phyloP scores from a whole-genome alignment of 139 green algal species.

The Picocystis salinarum region DNA sequence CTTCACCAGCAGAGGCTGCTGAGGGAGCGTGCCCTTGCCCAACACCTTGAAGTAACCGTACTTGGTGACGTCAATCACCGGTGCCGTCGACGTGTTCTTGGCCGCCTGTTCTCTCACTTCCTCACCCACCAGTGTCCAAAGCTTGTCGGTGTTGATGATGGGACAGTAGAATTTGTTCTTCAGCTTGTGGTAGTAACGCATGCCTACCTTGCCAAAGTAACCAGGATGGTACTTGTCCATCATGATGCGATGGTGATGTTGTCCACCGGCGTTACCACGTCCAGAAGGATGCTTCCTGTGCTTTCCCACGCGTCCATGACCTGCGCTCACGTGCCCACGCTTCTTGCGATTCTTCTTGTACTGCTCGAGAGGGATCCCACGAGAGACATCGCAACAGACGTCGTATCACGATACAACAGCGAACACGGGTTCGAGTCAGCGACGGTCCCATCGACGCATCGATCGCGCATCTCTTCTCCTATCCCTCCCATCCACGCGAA shows the following conservation, averaged over 20 bases:
- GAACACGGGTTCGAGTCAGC: neutral
- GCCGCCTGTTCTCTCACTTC: conserved; percentile 48
- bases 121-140: conserved; percentile 79
- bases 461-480: neutral
- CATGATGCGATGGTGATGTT: conserved; percentile 97
- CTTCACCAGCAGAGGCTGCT: conserved; percentile 86
- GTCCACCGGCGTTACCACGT: conserved; percentile 95
- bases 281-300: conserved; percentile 95
- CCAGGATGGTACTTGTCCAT: conserved; percentile 97
- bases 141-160: conserved; percentile 96
- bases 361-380: conserved; percentile 3
- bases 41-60: conserved; percentile 61
- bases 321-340: conserved; percentile 88
- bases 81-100: conserved; percentile 48
- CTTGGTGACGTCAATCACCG: conserved; percentile 94
- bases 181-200: conserved; percentile 89
- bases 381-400: neutral
- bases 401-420: neutral
- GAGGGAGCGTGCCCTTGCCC: conserved; percentile 86
- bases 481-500: neutral
- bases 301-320: conserved; percentile 97
- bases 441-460: neutral
- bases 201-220: conserved; percentile 90
- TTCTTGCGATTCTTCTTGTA: conserved; percentile 96
- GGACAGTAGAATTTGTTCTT: conserved; percentile 92